phyloP scores from a whole-genome alignment of 78 protist species.

The Planoprotostelium fungivorum region DNA sequence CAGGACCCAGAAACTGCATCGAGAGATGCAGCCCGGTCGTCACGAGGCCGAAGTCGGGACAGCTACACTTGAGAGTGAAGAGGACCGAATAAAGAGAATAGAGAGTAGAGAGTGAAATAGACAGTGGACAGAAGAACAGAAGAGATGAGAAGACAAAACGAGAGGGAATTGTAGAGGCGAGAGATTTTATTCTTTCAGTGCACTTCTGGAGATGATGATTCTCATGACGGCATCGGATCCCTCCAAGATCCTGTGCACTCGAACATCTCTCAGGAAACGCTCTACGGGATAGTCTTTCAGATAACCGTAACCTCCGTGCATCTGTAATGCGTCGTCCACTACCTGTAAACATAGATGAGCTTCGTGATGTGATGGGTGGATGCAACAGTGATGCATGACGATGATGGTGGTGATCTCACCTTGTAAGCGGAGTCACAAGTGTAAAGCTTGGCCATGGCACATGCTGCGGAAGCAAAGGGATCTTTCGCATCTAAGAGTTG shows the following conservation, averaged over 20 bases:
- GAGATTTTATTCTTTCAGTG: slow-evolving; percentile 26
- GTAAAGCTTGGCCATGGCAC: slow-evolving; percentile 90
- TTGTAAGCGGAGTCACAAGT: slow-evolving; percentile 61
- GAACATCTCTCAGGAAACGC: slow-evolving; percentile 82
- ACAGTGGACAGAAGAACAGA: too few species aligned
- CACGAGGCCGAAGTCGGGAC: too few species aligned
- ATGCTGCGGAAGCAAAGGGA: slow-evolving; percentile 39
- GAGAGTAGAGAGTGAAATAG: too few species aligned
- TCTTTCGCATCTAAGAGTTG: slow-evolving; percentile 28
- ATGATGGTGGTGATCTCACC: not conserved
- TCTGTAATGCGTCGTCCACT: slow-evolving; percentile 81
- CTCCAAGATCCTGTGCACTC: slow-evolving; percentile 94
- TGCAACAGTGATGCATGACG: not conserved
- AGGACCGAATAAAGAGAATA: too few species aligned
- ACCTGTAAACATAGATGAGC: slow-evolving; percentile 22
- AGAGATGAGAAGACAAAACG: too few species aligned
- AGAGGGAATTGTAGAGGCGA: too few species aligned
- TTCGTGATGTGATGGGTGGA: not conserved
- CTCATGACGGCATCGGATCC: slow-evolving; percentile 73
- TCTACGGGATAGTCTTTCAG: slow-evolving; percentile 83
- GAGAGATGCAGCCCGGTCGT: too few species aligned
- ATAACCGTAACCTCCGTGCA: slow-evolving; percentile 94
- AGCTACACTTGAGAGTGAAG: too few species aligned
- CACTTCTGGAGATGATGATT: slow-evolving; percentile 25
- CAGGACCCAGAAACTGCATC: too few species aligned